Evolutionary conservation across 768 basidiomycete species (phyloP).

Genomic region (Nidularia pulvinata): DNA sequence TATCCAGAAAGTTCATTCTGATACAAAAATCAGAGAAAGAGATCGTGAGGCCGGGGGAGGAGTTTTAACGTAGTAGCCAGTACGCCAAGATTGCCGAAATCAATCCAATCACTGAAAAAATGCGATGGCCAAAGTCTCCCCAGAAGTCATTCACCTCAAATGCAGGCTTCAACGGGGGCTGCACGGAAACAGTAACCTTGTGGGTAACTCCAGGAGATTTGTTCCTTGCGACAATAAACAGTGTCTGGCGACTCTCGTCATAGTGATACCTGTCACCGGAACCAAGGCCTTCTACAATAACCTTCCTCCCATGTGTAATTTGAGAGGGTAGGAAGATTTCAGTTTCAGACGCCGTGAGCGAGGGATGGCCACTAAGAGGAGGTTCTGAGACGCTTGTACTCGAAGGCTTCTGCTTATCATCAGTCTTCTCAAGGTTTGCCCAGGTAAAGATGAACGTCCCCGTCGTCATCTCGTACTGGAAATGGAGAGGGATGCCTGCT

Average conservation of each 20-base stretch:
- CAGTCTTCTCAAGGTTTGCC: conserved; percentile 33
- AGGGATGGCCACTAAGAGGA: conserved; percentile 34
- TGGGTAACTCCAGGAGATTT: conserved; percentile 44
- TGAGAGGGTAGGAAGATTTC: conserved; percentile 79
- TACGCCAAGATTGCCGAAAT: conserved; percentile 14
- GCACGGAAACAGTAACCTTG: conserved; percentile 51
- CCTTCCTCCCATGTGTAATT: conserved; percentile 52
- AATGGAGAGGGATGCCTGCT: conserved; percentile 76
- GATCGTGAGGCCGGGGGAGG: too few species aligned
- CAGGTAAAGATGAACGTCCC: conserved; percentile 69
- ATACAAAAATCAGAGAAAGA: too few species aligned
- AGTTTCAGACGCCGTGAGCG: conserved; percentile 60
- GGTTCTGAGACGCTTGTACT: conserved; percentile 26
- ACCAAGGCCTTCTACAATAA: conserved; percentile 58
- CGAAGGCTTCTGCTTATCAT: conserved; percentile 4
- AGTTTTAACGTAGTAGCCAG: conserved; percentile 1
- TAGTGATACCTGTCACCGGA: conserved; percentile 52
- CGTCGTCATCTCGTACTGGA: conserved; percentile 78
- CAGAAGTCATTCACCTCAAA: conserved; percentile 67
- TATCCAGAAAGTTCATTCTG: too few species aligned
- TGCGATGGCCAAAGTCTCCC: conserved; percentile 46
- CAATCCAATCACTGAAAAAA: conserved; percentile 13
- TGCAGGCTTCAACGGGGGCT: conserved; percentile 45
- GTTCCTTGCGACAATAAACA: conserved; percentile 59
- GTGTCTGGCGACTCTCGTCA: conserved; percentile 70